Percentiles rank a stretch among this genome's conserved stretches.
Evolutionary conservation across 441 rosid genomes (phyloP).

Genomic region (Bocquillonia castaneifolia): DNA sequence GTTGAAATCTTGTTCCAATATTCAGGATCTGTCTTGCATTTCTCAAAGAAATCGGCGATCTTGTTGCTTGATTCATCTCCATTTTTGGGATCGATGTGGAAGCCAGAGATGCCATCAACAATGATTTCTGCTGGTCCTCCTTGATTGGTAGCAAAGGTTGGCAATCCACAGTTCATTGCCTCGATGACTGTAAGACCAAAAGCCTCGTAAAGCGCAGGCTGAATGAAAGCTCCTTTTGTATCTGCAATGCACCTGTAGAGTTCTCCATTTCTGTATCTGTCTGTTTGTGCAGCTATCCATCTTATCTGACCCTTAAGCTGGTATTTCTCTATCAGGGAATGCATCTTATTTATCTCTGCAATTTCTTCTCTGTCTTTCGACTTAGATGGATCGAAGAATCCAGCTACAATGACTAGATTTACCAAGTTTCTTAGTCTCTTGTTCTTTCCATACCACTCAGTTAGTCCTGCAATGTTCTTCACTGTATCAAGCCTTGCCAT

Average conservation of each 20-base stretch:
- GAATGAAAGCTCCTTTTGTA: slow-evolving; percentile 81
- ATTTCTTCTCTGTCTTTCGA: slow-evolving; percentile 86
- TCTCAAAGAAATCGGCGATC: slow-evolving; percentile 75
- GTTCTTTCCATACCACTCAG: slow-evolving; percentile 87
- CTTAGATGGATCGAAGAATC: slow-evolving; percentile 69
- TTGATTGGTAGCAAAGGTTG: slow-evolving; percentile 86
- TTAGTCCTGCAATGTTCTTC: slow-evolving; percentile 80
- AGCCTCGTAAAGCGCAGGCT: slow-evolving; percentile 93
- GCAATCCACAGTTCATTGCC: slow-evolving; percentile 93
- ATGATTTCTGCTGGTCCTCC: slow-evolving; percentile 96
- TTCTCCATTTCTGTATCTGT: slow-evolving; percentile 77
- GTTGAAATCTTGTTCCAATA: slow-evolving; percentile 60
- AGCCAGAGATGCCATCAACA: slow-evolving; percentile 82
- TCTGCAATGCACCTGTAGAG: slow-evolving; percentile 89
- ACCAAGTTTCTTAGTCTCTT: slow-evolving; percentile 62
- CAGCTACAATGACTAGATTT: slow-evolving; percentile 83
- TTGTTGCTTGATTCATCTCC: slow-evolving; percentile 67
- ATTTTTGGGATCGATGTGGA: slow-evolving; percentile 76
- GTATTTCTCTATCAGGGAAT: slow-evolving; percentile 61
- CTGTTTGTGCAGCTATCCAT: slow-evolving; percentile 91
- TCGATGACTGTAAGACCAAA: slow-evolving; percentile 90
- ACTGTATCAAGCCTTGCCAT: slow-evolving; percentile 93
- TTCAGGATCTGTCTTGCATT: slow-evolving; percentile 47
- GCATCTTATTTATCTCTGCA: slow-evolving; percentile 84
- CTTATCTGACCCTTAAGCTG: slow-evolving; percentile 74